Base-by-base conservation (phyloP, 2,329 filamentous ascomycete species). In the Lecanicillium sp. region DNA sequence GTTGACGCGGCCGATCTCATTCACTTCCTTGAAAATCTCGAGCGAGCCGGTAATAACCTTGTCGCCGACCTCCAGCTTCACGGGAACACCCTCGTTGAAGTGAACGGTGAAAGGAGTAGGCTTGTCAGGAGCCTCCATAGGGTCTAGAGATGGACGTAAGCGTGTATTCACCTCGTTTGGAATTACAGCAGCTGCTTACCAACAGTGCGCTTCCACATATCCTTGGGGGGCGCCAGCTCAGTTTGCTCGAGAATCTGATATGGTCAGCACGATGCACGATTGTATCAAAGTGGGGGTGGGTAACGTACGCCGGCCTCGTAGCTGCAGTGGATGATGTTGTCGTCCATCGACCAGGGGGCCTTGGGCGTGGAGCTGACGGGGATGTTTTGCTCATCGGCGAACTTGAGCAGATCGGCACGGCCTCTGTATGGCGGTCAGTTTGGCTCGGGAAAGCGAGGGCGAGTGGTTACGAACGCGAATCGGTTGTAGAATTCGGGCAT, bases 281-380 rank as follows among this genome's bases (percentile, higher is more conserved):
- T n/a, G n/a, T n/a, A n/a, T n/a, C 8, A 19, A 22, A 35, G 43
- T 87, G 71, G 46, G 81, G 81, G 6, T 25, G 22, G 22, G 11
- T 6, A 25, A 25, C 22, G 6, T 25, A 25, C 22, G 56, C 85
- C 85, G 37, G 81, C 81, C 69, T 94, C 87, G 61, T 92, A 94
- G 44, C 67, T 74, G 70, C 80, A 86, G 64, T 25, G 22, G 22
- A 25, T 25, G 22, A 25, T 25, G 32, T 42, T 42, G 31, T 25
- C 61, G 38, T 67, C 66, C 72, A 76, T 66, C 38, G 64, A 71
- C 76, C 77, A 85, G 33, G 79, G 80, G 64, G 81, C 80, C 57
- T 77, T 76, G 66, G 84, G 84, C 49, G 81, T 85, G 51, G 77
- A 81, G 20, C 76, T 79, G 43, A 87, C 81, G 34, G 83, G 82